Percentiles rank a stretch among this genome's conserved stretches.
Evolutionary conservation across 805 yeast species (phyloP).

Genomic region (Isabelozyma pseudorhagii): DNA sequence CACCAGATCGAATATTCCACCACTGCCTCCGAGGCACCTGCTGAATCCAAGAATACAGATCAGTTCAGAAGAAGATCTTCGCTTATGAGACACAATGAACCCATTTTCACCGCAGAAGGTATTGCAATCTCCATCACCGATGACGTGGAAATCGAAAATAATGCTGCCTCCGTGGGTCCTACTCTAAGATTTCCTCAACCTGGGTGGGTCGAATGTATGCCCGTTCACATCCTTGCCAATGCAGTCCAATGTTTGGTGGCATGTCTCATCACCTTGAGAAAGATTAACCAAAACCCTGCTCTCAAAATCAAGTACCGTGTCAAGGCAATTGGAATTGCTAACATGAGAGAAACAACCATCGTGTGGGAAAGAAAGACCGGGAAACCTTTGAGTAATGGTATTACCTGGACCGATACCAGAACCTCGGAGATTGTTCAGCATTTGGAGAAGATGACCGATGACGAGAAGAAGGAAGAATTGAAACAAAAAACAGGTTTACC

Average conservation of each 20-base stretch:
- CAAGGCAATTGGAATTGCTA: conserved; percentile 81
- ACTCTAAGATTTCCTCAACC: conserved; percentile 77
- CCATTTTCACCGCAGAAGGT: conserved; percentile 74
- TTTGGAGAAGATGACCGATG: conserved; percentile 51
- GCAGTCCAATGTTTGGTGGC: conserved; percentile 77
- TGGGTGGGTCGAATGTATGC: conserved; percentile 95
- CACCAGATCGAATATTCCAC: conserved; percentile 89
- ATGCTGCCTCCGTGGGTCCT: conserved; percentile 52
- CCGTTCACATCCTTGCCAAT: conserved; percentile 74
- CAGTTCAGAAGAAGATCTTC: conserved; percentile 45
- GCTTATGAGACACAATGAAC: conserved; percentile 46
- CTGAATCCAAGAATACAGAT: conserved; percentile 37
- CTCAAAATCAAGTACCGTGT: conserved; percentile 57
- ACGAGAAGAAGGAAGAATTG: conserved; percentile 54
- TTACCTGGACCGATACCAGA: conserved; percentile 95
- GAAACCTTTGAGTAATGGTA: conserved; percentile 77
- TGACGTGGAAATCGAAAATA: conserved; percentile 61
- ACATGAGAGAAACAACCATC: conserved; percentile 92
- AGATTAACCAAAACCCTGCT: conserved; percentile 50
- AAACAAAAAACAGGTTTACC: conserved; percentile 78
- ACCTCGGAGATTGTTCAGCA: conserved; percentile 69
- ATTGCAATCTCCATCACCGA: conserved; percentile 59
- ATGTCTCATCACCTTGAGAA: conserved; percentile 55
- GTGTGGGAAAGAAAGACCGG: conserved; percentile 88
- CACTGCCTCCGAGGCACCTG: conserved; percentile 56